A percentile compares a stretch with the other conserved stretches of the same genome.
phyloP scores from a whole-genome alignment of 2,329 filamentous ascomycete species.

The Colletotrichum sp. region DNA sequence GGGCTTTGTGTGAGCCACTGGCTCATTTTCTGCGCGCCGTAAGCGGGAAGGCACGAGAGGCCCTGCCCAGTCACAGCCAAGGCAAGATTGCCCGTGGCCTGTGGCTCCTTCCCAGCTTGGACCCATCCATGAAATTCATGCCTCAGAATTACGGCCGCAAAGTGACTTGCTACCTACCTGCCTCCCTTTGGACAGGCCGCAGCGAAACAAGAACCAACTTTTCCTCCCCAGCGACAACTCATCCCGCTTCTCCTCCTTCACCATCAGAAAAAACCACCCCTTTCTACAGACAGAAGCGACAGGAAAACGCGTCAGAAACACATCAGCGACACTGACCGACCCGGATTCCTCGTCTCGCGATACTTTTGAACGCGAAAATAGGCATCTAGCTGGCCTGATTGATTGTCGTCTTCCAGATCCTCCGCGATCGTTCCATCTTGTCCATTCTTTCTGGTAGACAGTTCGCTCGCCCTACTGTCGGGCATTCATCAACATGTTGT shows the following conservation, averaged over 20 bases:
- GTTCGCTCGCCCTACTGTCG: background rate
- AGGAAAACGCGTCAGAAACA: constrained; percentile 15
- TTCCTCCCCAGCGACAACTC: constrained; percentile 23
- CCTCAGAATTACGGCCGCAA: constrained; percentile 14
- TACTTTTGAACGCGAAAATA: background rate
- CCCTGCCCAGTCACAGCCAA: constrained; percentile 8
- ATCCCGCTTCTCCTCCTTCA: constrained; percentile 19
- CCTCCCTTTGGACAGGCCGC: constrained; percentile 12
- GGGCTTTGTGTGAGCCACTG: background rate
- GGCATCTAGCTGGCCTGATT: constrained; percentile 17
- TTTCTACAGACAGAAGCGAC: constrained; percentile 11
- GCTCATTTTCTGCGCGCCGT: background rate
- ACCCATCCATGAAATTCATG: constrained; percentile 4
- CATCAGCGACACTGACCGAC: background rate
- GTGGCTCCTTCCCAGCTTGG: background rate
- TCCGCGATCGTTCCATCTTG: constrained; percentile 12
- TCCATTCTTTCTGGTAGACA: constrained; percentile 16
- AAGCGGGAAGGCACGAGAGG: constrained; percentile 6
- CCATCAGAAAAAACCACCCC: constrained; percentile 9
- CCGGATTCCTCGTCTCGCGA: background rate
- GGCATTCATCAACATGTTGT: constrained; percentile 17
- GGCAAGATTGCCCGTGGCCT: background rate
- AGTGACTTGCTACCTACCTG: constrained; percentile 8
- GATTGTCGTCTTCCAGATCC: background rate
- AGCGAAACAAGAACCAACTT: constrained; percentile 27